Evolutionary conservation across 75 land plant species (phyloP).

Genomic region (Ceratopteris richardii): DNA sequence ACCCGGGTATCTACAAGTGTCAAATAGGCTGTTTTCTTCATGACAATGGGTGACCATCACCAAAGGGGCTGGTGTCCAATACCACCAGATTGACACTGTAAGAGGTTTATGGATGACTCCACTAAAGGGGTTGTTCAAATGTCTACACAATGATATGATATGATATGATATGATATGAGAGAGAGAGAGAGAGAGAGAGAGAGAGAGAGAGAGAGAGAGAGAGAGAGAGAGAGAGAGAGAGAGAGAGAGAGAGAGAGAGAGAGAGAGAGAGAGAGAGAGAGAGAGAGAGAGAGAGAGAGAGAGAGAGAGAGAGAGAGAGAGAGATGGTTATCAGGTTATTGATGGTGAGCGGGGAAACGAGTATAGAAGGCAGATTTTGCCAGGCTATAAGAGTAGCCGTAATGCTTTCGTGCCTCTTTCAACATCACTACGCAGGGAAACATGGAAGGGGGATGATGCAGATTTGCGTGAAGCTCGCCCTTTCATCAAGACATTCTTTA

Average conservation of each 20-base stretch:
- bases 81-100: too few relatives aligned
- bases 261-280: background rate
- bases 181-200: background rate
- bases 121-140: too few relatives aligned
- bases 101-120: too few relatives aligned
- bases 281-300: background rate
- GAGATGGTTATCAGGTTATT: constrained; percentile 54
- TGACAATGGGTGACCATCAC: too few relatives aligned
- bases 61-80: too few relatives aligned
- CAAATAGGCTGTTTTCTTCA: too few relatives aligned
- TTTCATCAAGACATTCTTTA: constrained; percentile 35
- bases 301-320: background rate
- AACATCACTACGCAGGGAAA: constrained; percentile 6
- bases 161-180: background rate
- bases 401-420: constrained; percentile 20
- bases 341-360: constrained; percentile 89
- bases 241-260: background rate
- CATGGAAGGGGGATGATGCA: constrained; percentile 13
- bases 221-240: background rate
- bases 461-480: constrained; percentile 24
- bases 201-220: background rate
- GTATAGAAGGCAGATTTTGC: constrained; percentile 53
- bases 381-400: constrained; percentile 73
- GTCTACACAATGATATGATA: too few relatives aligned
- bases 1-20: too few relatives aligned